Conservation (phyloP, 2,329 filamentous ascomycete genomes). For the Penicillium capsulatum region DNA sequence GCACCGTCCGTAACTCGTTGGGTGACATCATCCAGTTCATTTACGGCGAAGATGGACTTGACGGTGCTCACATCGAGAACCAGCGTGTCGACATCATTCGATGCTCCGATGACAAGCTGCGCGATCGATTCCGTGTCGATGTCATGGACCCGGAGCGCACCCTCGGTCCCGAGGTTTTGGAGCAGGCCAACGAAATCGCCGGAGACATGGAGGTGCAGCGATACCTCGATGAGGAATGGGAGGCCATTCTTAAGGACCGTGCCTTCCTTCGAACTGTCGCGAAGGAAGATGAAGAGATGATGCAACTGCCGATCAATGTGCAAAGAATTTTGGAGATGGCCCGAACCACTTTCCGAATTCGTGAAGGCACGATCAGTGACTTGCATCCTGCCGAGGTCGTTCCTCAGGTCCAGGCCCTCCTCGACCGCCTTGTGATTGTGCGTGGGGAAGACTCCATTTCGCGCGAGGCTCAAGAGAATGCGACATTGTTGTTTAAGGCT, state of each 20-base stretch:
- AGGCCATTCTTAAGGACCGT: constrained; percentile 70
- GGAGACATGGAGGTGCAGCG: constrained; percentile 85
- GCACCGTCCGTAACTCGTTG: constrained; percentile 92
- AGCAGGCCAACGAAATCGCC: constrained; percentile 79
- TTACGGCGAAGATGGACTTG: constrained; percentile 94
- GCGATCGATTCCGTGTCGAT: constrained; percentile 78
- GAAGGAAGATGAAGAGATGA: constrained; percentile 73
- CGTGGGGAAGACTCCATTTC: constrained; percentile 81
- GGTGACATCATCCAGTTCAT: constrained; percentile 96
- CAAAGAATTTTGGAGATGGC: constrained; percentile 86
- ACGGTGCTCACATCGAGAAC: constrained; percentile 89
- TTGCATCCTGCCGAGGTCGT: constrained; percentile 85
- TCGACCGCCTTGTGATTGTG: constrained; percentile 77
- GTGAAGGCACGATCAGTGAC: constrained; percentile 79
- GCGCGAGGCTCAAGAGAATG: constrained; percentile 77
- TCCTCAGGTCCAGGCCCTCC: constrained; percentile 67
- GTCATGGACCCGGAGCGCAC: constrained; percentile 67
- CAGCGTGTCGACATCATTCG: constrained; percentile 84
- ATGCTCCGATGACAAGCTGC: constrained; percentile 72
- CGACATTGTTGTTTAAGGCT: constrained; percentile 88
- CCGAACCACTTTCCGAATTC: constrained; percentile 85
- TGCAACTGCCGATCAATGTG: constrained; percentile 91
- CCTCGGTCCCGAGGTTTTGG: constrained; percentile 67
- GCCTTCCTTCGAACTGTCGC: constrained; percentile 67
- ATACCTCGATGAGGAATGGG: constrained; percentile 83